Evolutionary conservation across 202 grass and related monocot genomes (phyloP).

Genomic region (Brachypodium distachyon): DNA sequence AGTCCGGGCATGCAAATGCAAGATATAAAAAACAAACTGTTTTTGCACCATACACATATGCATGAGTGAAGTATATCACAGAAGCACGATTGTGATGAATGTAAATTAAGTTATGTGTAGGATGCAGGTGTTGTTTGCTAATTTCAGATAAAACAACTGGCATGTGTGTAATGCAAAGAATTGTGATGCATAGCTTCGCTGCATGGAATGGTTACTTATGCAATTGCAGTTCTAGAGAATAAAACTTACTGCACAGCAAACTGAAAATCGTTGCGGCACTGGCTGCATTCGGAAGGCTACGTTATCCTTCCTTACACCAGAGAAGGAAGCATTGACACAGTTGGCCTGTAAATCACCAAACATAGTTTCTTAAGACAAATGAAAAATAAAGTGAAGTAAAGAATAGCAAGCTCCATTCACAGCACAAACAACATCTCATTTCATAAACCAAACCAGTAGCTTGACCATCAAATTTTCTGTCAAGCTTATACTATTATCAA

Average conservation of each 20-base stretch:
- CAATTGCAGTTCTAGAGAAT: background rate
- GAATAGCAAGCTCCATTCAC: background rate
- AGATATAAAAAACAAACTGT: background rate
- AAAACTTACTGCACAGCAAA: conserved; percentile 35
- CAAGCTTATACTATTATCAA: background rate
- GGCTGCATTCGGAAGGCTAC: conserved; percentile 25
- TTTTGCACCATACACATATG: background rate
- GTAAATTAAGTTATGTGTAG: background rate
- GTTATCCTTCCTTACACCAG: conserved; percentile 36
- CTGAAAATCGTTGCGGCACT: conserved; percentile 13
- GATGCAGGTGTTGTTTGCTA: background rate
- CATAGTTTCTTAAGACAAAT: background rate
- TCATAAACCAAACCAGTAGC: background rate
- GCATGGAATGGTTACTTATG: background rate
- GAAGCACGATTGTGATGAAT: background rate
- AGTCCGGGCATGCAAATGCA: background rate
- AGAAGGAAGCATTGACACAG: conserved; percentile 23
- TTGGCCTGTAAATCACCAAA: conserved; percentile 27
- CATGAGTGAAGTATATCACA: background rate
- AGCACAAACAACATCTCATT: background rate
- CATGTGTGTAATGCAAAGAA: background rate
- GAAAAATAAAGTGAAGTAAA: background rate
- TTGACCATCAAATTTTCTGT: background rate
- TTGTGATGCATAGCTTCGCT: background rate
- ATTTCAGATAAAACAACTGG: background rate